Evolutionary conservation across 257 asterid genomes (phyloP).

Genomic region (Coffea canephora): DNA sequence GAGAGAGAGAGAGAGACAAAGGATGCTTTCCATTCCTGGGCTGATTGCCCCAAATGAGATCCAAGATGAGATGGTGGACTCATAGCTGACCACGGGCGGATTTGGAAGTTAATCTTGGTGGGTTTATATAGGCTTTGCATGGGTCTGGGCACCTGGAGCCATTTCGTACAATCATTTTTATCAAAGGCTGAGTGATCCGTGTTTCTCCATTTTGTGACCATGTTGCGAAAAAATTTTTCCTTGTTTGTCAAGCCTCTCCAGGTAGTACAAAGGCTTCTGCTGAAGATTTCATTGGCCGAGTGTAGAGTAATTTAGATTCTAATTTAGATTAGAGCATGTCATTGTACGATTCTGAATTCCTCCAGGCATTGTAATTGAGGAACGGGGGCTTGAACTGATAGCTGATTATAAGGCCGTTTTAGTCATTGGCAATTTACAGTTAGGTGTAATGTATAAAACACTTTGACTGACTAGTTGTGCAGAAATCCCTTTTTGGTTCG

Average conservation of each 20-base stretch:
- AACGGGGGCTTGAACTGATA: neutral
- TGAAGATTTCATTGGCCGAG: constrained; percentile 37
- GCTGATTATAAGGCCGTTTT: neutral
- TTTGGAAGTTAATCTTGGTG: constrained; percentile 8
- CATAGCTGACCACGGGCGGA: constrained; percentile 23
- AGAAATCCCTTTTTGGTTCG: constrained; percentile 19
- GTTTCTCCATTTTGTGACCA: neutral
- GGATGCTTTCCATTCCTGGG: constrained; percentile 89
- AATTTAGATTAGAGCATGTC: constrained; percentile 39
- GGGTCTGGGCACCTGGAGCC: constrained; percentile 15
- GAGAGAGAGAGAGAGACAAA: constrained; percentile 74
- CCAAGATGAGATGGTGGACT: constrained; percentile 89
- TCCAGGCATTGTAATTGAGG: constrained; percentile 31
- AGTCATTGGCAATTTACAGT: constrained; percentile 8
- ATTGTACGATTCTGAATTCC: constrained; percentile 24
- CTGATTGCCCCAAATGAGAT: constrained; percentile 89
- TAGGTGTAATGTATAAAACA: constrained; percentile 42
- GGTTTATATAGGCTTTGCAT: constrained; percentile 25
- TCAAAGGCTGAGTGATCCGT: constrained; percentile 13
- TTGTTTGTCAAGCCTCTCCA: constrained; percentile 3
- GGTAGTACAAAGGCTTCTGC: constrained; percentile 19
- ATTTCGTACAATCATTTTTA: neutral
- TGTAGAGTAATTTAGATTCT: constrained; percentile 58
- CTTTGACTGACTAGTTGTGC: constrained; percentile 35
- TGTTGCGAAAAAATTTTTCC: constrained; percentile 12